These are phyloP conservation scores for Rubus idaeus DNA, from an alignment of 306 rosid genomes.

Conservation along the genomic window DNA sequence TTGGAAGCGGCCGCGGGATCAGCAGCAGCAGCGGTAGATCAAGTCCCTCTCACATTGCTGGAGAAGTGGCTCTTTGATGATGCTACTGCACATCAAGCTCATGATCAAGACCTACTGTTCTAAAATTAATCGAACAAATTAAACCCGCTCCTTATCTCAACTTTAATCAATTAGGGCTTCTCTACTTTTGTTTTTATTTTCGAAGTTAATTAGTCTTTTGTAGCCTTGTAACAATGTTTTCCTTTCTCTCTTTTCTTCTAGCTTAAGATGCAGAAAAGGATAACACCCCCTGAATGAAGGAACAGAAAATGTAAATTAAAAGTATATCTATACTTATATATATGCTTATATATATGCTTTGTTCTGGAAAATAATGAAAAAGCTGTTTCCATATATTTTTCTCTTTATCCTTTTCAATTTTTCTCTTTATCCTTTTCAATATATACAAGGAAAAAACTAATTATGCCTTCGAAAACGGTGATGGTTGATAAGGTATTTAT, in stretches of 20 bases:
- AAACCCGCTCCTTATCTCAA: not conserved
- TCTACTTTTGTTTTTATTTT: not conserved
- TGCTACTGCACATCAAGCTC: conserved; percentile 45
- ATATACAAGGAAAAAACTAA: not conserved
- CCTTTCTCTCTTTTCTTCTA: not conserved
- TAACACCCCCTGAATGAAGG: not conserved
- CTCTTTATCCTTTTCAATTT: not conserved
- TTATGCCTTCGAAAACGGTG: not conserved
- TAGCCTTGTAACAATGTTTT: not conserved
- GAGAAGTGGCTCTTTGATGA: conserved; percentile 93
- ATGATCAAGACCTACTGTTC: conserved; percentile 21
- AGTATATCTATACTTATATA: not conserved
- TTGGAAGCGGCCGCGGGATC: conserved; percentile 25
- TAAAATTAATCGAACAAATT: not conserved
- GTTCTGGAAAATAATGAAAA: conserved; percentile 4
- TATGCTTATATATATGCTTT: not conserved
- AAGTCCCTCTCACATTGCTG: conserved; percentile 62
- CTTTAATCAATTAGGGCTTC: not conserved
- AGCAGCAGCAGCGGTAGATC: not conserved
- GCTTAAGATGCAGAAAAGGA: conserved; percentile 10
- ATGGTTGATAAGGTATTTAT: not conserved
- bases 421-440: not conserved
- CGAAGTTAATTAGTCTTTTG: not conserved
- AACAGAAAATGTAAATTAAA: conserved; percentile 9
- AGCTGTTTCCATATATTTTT: not conserved